These are phyloP conservation scores for Exophiala viscosa DNA, from an alignment of 2,329 filamentous ascomycete genomes.

Conservation along the genomic window DNA sequence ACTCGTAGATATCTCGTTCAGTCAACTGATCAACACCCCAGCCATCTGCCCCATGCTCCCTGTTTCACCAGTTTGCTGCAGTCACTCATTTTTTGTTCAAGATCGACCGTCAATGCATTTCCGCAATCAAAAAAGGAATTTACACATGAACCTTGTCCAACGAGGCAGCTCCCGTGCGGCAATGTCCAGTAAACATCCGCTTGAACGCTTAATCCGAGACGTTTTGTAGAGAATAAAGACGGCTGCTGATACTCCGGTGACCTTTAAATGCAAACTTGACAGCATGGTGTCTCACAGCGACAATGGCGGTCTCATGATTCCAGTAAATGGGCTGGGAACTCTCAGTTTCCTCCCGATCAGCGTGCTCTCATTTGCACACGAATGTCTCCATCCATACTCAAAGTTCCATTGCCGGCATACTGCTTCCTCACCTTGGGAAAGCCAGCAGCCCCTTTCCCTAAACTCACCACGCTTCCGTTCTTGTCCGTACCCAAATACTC, in stretches of 20 bases:
- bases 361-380: conserved; percentile 19
- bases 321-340: not conserved
- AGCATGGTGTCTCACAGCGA: no score
- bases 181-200: conserved; percentile 2
- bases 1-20: conserved; percentile 8
- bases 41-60: not conserved
- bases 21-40: conserved; percentile 10
- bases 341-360: conserved; percentile 2
- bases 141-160: not conserved
- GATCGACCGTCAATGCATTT: conserved; percentile 1
- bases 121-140: not conserved
- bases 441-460: conserved; percentile 5
- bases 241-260: no score
- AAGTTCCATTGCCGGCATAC: conserved; percentile 19
- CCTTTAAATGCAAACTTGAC: no score
- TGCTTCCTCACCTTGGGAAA: conserved; percentile 18
- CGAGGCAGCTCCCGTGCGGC: conserved; percentile 15
- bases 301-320: no score
- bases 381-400: conserved; percentile 20
- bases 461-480: not conserved
- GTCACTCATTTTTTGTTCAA: not conserved
- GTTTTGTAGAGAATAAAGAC: no score
- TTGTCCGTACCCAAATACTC: conserved; percentile 12
- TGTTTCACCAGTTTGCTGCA: conserved; percentile 14
- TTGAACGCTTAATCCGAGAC: not conserved